A percentile compares a stretch with the other conserved stretches of the same genome.
Conservation (phyloP, 371 early-diverging fungal genomes). For the Lichtheimia hyalospora region DNA sequence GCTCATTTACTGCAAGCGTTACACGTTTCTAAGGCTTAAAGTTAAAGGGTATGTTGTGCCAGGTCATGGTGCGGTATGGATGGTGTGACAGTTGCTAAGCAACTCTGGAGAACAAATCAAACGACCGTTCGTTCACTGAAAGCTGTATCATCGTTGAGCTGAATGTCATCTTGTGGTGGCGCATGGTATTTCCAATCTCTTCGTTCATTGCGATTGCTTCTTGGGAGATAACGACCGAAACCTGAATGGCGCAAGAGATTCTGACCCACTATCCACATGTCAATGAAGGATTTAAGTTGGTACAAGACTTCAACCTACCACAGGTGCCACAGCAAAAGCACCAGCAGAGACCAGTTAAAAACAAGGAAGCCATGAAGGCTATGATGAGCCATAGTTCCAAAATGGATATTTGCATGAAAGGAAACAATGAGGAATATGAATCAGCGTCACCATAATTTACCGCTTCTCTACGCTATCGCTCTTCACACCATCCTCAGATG, state of each 20-base stretch:
- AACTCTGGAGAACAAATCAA: no score
- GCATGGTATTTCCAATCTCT: conserved; percentile 12
- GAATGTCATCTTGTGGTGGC: conserved; percentile 1
- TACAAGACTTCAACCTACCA: conserved; percentile 22
- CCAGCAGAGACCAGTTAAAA: conserved; percentile 42
- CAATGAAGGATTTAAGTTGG: not conserved
- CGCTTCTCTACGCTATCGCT: no score
- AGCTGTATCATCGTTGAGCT: not conserved
- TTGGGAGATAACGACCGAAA: not conserved
- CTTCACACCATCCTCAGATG: no score
- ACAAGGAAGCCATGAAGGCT: conserved; percentile 18
- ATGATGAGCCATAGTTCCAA: conserved; percentile 28
- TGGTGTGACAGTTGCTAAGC: no score
- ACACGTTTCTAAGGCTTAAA: no score
- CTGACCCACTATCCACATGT: conserved; percentile 7
- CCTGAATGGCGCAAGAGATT: conserved; percentile 8
- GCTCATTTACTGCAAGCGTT: no score
- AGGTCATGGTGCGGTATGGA: no score
- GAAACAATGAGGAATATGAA: no score
- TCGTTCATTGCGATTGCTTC: not conserved
- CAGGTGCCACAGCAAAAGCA: conserved; percentile 51
- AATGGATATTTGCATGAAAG: conserved; percentile 14
- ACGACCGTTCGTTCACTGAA: no score
- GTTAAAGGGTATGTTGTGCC: no score
- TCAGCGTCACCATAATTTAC: no score